phyloP scores from a whole-genome alignment of 1,139 yeast species.

The Debaryomycetaceae sp. region DNA sequence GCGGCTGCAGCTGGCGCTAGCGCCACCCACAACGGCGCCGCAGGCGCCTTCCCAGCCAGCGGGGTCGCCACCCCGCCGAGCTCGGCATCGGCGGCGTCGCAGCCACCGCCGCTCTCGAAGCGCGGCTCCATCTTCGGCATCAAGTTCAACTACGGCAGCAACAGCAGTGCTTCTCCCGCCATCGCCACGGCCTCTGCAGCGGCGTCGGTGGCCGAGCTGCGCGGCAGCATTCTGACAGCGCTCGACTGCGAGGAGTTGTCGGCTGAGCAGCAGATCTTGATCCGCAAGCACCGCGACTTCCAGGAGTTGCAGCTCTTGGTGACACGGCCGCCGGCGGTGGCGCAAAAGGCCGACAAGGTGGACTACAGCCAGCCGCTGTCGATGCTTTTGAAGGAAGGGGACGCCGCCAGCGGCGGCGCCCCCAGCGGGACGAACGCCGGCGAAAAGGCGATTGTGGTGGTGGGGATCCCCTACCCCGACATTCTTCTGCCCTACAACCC shows the following conservation, averaged over 20 bases:
- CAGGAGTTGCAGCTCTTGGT: slow-evolving; percentile 32
- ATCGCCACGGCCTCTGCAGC: slow-evolving; percentile 3
- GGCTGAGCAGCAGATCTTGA: slow-evolving; percentile 31
- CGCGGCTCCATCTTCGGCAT: slow-evolving; percentile 41
- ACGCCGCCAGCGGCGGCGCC: slow-evolving; percentile 11
- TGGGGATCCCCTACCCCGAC: slow-evolving; percentile 45
- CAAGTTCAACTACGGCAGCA: slow-evolving; percentile 23
- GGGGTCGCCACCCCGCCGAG: slow-evolving; percentile 2
- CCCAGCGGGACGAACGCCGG: slow-evolving; percentile 1
- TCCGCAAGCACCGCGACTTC: slow-evolving; percentile 29
- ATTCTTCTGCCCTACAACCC: slow-evolving; percentile 41
- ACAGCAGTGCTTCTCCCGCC: slow-evolving; percentile 6
- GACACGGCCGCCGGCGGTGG: slow-evolving; percentile 28
- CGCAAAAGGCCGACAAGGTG: slow-evolving; percentile 13
- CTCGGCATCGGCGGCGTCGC: slow-evolving; percentile 25
- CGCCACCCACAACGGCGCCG: slow-evolving; percentile 5
- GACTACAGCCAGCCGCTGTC: slow-evolving; percentile 38
- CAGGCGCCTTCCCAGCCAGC: slow-evolving; percentile 1
- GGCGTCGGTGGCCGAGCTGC: slow-evolving; percentile 12
- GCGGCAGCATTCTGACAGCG: slow-evolving; percentile 26
- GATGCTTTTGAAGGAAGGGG: slow-evolving; percentile 20
- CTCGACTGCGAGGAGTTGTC: slow-evolving; percentile 31
- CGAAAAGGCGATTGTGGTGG: slow-evolving; percentile 22
- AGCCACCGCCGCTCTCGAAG: slow-evolving; percentile 62
- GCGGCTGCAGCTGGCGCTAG: slow-evolving; percentile 7